A percentile compares a stretch with the other conserved stretches of the same genome.
These are phyloP conservation scores for Mycena vitilis DNA, from an alignment of 768 basidiomycete genomes.

Conservation along the genomic window DNA sequence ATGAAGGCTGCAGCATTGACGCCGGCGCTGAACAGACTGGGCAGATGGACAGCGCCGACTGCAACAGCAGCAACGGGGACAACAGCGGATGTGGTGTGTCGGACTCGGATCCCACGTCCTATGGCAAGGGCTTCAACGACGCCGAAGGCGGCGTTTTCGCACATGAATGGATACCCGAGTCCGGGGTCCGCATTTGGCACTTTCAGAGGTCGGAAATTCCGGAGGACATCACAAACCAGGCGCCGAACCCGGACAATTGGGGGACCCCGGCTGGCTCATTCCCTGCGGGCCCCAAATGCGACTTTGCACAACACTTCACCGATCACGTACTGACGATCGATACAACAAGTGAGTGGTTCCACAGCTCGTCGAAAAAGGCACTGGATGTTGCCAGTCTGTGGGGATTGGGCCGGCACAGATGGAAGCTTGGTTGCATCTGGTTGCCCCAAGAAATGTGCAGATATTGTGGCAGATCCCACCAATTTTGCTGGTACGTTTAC, in stretches of 20 bases:
- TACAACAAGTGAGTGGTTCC: constrained; percentile 29
- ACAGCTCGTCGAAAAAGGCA: too few relatives aligned
- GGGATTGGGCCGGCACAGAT: constrained; percentile 31
- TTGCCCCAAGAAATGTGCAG: constrained; percentile 49
- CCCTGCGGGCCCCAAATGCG: constrained; percentile 47
- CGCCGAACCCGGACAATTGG: constrained; percentile 49
- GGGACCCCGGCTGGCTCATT: constrained; percentile 48
- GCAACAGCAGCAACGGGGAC: constrained; percentile 15
- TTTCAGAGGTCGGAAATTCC: constrained; percentile 48
- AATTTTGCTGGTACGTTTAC: constrained; percentile 59
- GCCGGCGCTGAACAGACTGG: constrained; percentile 39
- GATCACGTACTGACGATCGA: constrained; percentile 49
- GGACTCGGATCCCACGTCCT: constrained; percentile 38
- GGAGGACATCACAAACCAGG: constrained; percentile 44
- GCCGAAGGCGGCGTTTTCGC: constrained; percentile 47
- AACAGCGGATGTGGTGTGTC: constrained; percentile 48
- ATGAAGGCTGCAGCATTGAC: constrained; percentile 46
- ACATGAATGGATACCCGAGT: constrained; percentile 44
- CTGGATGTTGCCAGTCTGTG: constrained; percentile 5
- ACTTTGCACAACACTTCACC: constrained; percentile 49
- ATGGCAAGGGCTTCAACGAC: constrained; percentile 41
- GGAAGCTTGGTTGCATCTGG: constrained; percentile 38
- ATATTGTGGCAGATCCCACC: constrained; percentile 57
- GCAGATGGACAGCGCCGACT: background rate
- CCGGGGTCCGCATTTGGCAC: constrained; percentile 51